Conservation (phyloP, 2,329 filamentous ascomycete genomes). For the Fusarium tjaetaba region DNA sequence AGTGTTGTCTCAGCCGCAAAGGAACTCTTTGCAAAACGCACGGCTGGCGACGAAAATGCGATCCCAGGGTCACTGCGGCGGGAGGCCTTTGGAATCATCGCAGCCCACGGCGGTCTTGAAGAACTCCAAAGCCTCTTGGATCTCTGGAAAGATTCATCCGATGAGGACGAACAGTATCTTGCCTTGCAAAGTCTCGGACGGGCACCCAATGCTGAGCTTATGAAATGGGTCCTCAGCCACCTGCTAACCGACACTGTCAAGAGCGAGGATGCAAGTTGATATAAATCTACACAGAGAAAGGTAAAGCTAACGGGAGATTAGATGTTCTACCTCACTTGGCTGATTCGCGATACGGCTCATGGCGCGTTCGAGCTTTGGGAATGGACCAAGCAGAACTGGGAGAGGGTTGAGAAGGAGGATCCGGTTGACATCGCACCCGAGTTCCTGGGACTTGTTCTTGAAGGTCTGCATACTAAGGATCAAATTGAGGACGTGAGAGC, state of each 20-base stretch:
- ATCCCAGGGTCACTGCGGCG: neutral
- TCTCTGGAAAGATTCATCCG: neutral
- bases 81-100: neutral
- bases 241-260: neutral
- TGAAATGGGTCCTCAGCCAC: neutral
- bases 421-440: rapidly evolving
- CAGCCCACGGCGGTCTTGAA: neutral
- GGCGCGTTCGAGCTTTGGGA: neutral
- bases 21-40: neutral
- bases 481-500: neutral
- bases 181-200: neutral
- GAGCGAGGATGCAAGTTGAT: neutral
- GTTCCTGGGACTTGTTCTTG: neutral
- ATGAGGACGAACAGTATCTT: neutral
- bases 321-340: neutral
- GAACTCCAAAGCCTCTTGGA: neutral
- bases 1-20: neutral
- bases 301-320: neutral
- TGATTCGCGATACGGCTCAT: rapidly evolving
- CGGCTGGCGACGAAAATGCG: neutral
- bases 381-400: neutral
- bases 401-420: too few species aligned
- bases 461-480: rapidly evolving
- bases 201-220: neutral
- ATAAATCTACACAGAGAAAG: rapidly evolving